These are phyloP conservation scores for Termitomyces eurrhizus DNA, from an alignment of 768 basidiomycete genomes.

Conservation along the genomic window DNA sequence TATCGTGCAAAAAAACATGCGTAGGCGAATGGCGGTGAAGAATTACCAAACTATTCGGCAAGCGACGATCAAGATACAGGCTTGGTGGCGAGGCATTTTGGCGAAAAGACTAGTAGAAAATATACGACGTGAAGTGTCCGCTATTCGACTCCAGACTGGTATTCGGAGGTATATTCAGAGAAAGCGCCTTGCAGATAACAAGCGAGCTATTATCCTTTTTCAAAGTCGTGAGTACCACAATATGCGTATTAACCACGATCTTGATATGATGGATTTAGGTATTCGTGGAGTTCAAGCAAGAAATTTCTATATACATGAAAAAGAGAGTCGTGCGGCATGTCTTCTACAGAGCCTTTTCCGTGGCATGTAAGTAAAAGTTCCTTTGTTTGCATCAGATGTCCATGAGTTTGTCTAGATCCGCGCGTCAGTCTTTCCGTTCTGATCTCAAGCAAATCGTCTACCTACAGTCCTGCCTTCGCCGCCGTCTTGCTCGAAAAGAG, in stretches of 20 bases:
- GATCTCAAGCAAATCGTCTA: conserved; percentile 76
- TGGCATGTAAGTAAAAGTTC: conserved; percentile 59
- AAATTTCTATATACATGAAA: conserved; percentile 49
- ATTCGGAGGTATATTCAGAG: conserved; percentile 73
- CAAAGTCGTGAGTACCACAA: conserved; percentile 73
- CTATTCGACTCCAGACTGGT: conserved; percentile 70
- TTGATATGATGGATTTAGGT: conserved; percentile 36
- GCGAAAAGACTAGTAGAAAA: conserved; percentile 68
- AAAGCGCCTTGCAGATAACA: conserved; percentile 59
- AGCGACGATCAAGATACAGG: conserved; percentile 84
- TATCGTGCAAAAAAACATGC: conserved; percentile 96
- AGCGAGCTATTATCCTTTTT: conserved; percentile 60
- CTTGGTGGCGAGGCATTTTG: conserved; percentile 89
- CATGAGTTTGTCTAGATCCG: conserved; percentile 34
- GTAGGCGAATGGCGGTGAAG: conserved; percentile 79
- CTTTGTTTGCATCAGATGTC: not conserved
- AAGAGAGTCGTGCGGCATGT: conserved; percentile 58
- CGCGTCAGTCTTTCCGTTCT: conserved; percentile 47
- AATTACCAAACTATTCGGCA: conserved; percentile 66
- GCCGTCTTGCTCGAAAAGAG: conserved; percentile 81
- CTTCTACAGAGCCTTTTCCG: conserved; percentile 80
- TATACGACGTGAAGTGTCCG: conserved; percentile 72
- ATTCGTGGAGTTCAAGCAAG: conserved; percentile 75
- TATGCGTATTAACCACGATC: not conserved
- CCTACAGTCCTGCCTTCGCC: conserved; percentile 89